Evolutionary conservation across 2,329 filamentous ascomycete genomes (phyloP).

Genomic region (Pyrenochaeta sp.): DNA sequence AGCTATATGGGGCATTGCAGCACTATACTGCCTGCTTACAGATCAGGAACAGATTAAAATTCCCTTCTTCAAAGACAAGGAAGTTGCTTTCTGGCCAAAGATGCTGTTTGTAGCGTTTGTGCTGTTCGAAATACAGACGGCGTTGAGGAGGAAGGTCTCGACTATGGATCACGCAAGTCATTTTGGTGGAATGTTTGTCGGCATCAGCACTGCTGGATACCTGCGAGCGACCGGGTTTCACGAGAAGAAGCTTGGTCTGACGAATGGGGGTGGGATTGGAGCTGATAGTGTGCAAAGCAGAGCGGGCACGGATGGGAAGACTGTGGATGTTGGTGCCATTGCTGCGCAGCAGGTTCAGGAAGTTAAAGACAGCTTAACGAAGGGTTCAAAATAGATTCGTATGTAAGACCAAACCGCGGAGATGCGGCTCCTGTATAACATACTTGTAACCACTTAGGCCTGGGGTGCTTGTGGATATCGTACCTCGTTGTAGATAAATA

Average conservation of each 20-base stretch:
- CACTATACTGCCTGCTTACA: slow-evolving; percentile 42
- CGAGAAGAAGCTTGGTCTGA: slow-evolving; percentile 14
- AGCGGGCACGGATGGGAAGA: slow-evolving; percentile 24
- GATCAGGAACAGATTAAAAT: slow-evolving; percentile 42
- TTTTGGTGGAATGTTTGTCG: slow-evolving; percentile 44
- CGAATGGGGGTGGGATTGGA: background rate
- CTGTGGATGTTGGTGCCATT: slow-evolving; percentile 33
- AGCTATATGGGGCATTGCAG: slow-evolving; percentile 44
- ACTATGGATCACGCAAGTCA: slow-evolving; percentile 48
- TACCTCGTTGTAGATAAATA: slow-evolving; percentile 56
- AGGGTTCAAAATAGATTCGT: background rate
- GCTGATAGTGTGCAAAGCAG: slow-evolving; percentile 17
- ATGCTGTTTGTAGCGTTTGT: slow-evolving; percentile 39
- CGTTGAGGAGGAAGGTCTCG: slow-evolving; percentile 14
- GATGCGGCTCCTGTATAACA: no score
- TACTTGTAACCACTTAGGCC: no score
- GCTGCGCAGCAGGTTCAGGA: slow-evolving; percentile 32
- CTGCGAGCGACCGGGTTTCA: slow-evolving; percentile 36
- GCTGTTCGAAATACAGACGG: slow-evolving; percentile 29
- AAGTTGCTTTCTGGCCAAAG: slow-evolving; percentile 42
- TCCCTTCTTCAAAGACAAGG: slow-evolving; percentile 38
- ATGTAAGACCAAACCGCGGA: no score
- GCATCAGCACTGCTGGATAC: slow-evolving; percentile 35
- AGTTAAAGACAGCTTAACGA: slow-evolving; percentile 38
- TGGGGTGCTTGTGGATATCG: no score